Evolutionary conservation across 106 monocot genomes (phyloP).

Genomic region (Apostasia shenzhenica): DNA sequence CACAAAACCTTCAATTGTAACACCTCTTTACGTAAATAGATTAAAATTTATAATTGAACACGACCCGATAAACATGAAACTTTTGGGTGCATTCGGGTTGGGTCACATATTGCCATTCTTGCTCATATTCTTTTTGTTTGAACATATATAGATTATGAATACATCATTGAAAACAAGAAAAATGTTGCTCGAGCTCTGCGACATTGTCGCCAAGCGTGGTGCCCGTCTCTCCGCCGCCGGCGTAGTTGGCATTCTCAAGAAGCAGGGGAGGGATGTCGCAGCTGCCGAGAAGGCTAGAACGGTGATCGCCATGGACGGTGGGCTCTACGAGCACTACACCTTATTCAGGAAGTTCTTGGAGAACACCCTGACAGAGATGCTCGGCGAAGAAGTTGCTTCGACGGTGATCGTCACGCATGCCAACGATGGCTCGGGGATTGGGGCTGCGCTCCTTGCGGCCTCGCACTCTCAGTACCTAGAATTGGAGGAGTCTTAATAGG

Average conservation of each 20-base stretch:
- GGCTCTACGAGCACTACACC: slow-evolving; percentile 77
- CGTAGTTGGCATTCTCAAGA: slow-evolving; percentile 59
- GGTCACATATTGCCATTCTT: too few species aligned
- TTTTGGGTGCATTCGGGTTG: too few species aligned
- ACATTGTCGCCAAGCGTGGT: slow-evolving; percentile 43
- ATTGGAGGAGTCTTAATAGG: slow-evolving; percentile 16
- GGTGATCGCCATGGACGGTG: slow-evolving; percentile 85
- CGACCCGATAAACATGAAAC: too few species aligned
- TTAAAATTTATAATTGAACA: too few species aligned
- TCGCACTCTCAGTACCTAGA: slow-evolving; percentile 71
- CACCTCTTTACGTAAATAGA: too few species aligned
- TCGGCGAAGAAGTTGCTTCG: slow-evolving; percentile 43
- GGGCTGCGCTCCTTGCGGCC: slow-evolving; percentile 86
- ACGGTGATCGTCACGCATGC: slow-evolving; percentile 47
- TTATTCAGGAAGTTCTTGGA: slow-evolving; percentile 59
- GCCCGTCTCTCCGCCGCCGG: slow-evolving; percentile 61
- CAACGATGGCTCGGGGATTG: slow-evolving; percentile 85
- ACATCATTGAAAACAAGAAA: slow-evolving; percentile 42
- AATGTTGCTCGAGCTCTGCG: slow-evolving; percentile 40
- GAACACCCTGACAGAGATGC: slow-evolving; percentile 59
- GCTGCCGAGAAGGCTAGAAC: slow-evolving; percentile 25
- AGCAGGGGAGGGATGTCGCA: slow-evolving; percentile 47
- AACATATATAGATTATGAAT: slow-evolving; percentile 27
- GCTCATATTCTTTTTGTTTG: not conserved
- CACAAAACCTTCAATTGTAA: too few species aligned